Evolutionary conservation across 1,139 yeast species (phyloP).

Genomic region (Blastobotrys niveus): DNA sequence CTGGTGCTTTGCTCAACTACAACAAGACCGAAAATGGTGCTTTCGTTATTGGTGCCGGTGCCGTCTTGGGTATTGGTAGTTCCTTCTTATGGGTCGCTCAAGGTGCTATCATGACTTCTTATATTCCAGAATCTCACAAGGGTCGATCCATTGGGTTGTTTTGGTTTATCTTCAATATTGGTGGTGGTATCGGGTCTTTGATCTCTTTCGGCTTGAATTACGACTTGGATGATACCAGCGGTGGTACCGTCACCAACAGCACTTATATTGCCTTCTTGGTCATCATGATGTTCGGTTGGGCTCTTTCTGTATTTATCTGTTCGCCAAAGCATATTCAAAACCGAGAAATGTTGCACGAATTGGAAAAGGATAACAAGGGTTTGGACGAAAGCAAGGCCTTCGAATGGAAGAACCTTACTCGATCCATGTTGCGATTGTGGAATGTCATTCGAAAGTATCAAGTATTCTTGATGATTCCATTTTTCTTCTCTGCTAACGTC

Average conservation of each 20-base stretch:
- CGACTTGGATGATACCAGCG: conserved; percentile 13
- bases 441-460: conserved; percentile 19
- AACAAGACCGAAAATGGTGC: conserved; percentile 47
- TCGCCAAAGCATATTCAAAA: conserved; percentile 18
- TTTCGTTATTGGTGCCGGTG: conserved; percentile 55
- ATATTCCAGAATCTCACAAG: conserved; percentile 49
- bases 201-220: conserved; percentile 25
- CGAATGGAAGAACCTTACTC: conserved; percentile 12
- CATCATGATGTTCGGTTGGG: conserved; percentile 26
- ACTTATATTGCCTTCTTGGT: conserved; percentile 26
- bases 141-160: conserved; percentile 52
- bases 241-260: conserved; percentile 23
- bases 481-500: conserved; percentile 57
- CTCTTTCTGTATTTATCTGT: conserved; percentile 17
- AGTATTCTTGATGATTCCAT: conserved; percentile 42
- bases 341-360: conserved; percentile 14
- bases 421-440: conserved; percentile 12
- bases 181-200: conserved; percentile 43
- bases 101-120: conserved; percentile 49
- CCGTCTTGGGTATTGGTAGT: conserved; percentile 56
- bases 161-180: conserved; percentile 61
- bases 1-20: conserved; percentile 49
- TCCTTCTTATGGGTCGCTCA: conserved; percentile 58
- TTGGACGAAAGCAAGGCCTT: conserved; percentile 12
- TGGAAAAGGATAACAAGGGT: conserved; percentile 15